Conservation (phyloP, 441 rosid species). For the Gossypium trilobum region DNA sequence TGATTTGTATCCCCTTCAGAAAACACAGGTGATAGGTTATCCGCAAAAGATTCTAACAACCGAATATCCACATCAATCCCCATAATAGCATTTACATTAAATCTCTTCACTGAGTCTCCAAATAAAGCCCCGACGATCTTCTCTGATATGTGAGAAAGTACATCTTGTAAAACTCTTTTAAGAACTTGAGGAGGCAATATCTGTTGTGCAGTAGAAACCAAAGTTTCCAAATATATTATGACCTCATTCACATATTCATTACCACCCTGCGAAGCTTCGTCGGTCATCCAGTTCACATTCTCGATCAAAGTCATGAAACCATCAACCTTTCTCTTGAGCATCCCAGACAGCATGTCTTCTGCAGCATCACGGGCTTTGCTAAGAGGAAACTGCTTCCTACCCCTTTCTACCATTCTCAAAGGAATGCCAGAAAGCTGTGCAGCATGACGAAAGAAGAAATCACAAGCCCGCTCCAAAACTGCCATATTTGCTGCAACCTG, state of each 20-base stretch:
- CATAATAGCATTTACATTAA: neutral
- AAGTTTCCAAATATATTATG: neutral
- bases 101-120: neutral
- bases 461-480: neutral
- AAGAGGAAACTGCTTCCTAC: conserved; percentile 1
- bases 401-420: neutral
- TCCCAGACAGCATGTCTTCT: neutral
- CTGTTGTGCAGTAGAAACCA: neutral
- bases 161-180: neutral
- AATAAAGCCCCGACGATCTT: neutral
- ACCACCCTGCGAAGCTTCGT: neutral
- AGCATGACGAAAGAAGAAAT: neutral
- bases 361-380: neutral
- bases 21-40: neutral
- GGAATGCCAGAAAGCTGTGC: neutral
- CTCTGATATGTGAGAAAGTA: neutral
- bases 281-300: neutral
- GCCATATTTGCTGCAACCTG: conserved; percentile 5
- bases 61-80: neutral
- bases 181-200: conserved; percentile 4
- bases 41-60: conserved; percentile 4
- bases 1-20: neutral
- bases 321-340: neutral
- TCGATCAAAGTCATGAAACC: conserved; percentile 3
- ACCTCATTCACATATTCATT: neutral